Evolutionary conservation across 805 yeast species (phyloP), one percentile per base, ranked within the genome.

Genomic region (Ogataea trehalophila): DNA sequence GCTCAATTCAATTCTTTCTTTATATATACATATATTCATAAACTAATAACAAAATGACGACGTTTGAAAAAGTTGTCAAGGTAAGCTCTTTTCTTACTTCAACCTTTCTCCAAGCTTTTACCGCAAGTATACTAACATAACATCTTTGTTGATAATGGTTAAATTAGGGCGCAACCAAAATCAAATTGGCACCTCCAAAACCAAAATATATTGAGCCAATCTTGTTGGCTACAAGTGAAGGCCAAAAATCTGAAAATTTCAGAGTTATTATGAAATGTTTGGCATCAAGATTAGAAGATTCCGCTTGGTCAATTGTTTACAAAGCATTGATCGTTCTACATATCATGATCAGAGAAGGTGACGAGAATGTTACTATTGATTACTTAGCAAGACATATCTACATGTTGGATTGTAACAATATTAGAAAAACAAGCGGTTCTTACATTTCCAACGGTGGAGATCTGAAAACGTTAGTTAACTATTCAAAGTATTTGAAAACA

Each of bases 131-230:
- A 20, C 38, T 33, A 47, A 35, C 38, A 42, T 13, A 13, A 41
- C n/a, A n/a, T n/a, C 16, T n/a, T 13, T 20, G 6, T 42, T 8
- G 4, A n/a, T 16, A 14, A 5, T 33, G 15, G n/a, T 13, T 5
- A 42, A 18, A 18, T 16, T 39, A 75, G 75, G 84, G 88, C 41
- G 89, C 88, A 44, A 83, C 89, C 15, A 83, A 83, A 65, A 74
- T 81, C 33, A 83, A 83, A 57, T 78, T 88, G 70, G 98, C 98
- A 11, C 96, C 98, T n/a, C 99, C 99, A 6, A 94, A 94, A 68
- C 85, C 95, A 36, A 94, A 94, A 66, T 94, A 94, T 63, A 81
- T 94, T 45, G 98, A 92, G 69, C 98, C 98, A 1, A 88, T 94
- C 44, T 73, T 94, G 33, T 75, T 81, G 74, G 74, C 85, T 29